Evolutionary conservation across 768 basidiomycete genomes (phyloP).

Genomic region (Boletus tylopilopsis): DNA sequence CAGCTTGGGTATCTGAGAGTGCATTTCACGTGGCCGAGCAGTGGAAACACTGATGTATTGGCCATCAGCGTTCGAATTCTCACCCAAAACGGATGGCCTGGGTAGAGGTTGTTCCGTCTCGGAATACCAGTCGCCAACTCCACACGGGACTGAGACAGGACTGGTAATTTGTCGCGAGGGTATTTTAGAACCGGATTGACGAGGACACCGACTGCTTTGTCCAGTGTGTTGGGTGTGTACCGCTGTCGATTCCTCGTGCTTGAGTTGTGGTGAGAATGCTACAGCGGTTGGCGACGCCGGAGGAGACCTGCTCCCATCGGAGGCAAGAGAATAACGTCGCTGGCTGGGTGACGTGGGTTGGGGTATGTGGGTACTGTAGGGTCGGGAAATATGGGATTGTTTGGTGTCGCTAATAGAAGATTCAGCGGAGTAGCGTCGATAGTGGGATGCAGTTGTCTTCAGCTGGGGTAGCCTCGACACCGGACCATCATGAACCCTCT

Average conservation of each 20-base stretch:
- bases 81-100: constrained; percentile 5
- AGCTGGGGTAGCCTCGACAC: constrained; percentile 31
- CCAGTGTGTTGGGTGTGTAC: constrained; percentile 10
- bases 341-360: constrained; percentile 12
- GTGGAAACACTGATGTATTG: background rate
- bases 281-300: constrained; percentile 3
- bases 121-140: background rate
- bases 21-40: constrained; percentile 9
- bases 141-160: constrained; percentile 5
- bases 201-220: constrained; percentile 35
- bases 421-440: constrained; percentile 24
- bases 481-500: constrained; percentile 36
- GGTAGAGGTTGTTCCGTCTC: background rate
- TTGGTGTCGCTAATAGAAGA: constrained; percentile 25
- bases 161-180: constrained; percentile 29
- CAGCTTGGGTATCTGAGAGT: constrained; percentile 30
- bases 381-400: constrained; percentile 14
- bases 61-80: constrained; percentile 15
- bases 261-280: background rate
- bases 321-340: constrained; percentile 12
- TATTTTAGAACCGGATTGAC: constrained; percentile 35
- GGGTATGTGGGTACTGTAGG: constrained; percentile 11
- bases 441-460: constrained; percentile 19
- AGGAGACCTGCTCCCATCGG: constrained; percentile 11
- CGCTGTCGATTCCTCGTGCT: constrained; percentile 1